Conservation (phyloP, 2,329 filamentous ascomycete species). For the Trichoderma arundinaceum region DNA sequence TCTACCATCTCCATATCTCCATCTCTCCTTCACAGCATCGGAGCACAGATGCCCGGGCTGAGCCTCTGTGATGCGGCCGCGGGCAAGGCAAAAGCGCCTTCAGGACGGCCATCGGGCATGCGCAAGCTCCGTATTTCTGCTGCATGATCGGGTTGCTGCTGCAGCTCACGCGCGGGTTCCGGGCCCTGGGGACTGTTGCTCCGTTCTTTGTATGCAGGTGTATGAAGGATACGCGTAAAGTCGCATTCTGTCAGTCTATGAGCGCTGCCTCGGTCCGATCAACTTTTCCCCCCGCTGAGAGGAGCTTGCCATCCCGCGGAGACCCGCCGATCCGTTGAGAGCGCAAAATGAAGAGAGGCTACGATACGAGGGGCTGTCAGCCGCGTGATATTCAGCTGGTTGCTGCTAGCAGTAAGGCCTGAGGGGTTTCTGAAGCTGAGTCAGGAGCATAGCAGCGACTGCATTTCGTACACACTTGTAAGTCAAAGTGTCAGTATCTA, state of each 20-base stretch:
- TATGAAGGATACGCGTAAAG: conserved; percentile 15
- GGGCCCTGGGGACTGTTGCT: no score
- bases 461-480: no score
- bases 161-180: no score
- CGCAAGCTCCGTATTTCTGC: background rate
- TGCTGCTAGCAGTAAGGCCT: no score
- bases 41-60: no score
- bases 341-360: conserved; percentile 5
- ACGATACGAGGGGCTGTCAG: background rate
- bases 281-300: background rate
- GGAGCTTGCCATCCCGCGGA: background rate
- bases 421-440: no score
- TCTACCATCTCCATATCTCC: no score
- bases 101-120: no score
- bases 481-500: background rate
- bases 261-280: conserved; percentile 19
- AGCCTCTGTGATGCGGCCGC: no score
- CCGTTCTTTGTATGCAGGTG: background rate
- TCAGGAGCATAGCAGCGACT: no score
- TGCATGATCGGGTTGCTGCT: background rate
- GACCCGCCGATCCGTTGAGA: conserved; percentile 5
- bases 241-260: background rate
- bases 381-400: background rate
- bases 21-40: no score
- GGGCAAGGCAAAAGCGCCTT: background rate